Percentiles rank a stretch among this genome's conserved stretches.
Evolutionary conservation across 2,329 filamentous ascomycete genomes (phyloP).

Genomic region (Sarocladium kiliense): DNA sequence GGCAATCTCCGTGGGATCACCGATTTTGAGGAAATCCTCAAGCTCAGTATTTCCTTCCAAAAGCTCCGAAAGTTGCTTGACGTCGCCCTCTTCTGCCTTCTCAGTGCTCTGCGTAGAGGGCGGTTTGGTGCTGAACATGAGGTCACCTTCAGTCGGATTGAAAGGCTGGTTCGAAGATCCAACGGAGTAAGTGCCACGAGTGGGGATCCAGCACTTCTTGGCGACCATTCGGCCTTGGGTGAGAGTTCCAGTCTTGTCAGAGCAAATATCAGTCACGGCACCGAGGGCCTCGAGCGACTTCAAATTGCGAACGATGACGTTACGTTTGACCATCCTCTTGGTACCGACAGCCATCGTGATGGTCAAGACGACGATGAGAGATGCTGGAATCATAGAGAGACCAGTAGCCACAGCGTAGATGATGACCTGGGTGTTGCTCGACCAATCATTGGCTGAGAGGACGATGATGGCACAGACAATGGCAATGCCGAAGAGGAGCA

Average conservation of each 20-base stretch:
- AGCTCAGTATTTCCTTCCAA: constrained; percentile 43
- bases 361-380: constrained; percentile 48
- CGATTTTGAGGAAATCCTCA: constrained; percentile 55
- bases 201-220: constrained; percentile 46
- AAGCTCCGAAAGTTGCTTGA: constrained; percentile 21
- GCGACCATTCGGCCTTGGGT: constrained; percentile 50
- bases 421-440: constrained; percentile 32
- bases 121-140: constrained; percentile 32
- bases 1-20: constrained; percentile 56
- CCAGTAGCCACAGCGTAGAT: constrained; percentile 41
- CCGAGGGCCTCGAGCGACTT: constrained; percentile 48
- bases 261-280: constrained; percentile 51
- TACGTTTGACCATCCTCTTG: constrained; percentile 45
- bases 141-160: constrained; percentile 47
- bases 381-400: constrained; percentile 47
- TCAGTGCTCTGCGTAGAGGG: constrained; percentile 23
- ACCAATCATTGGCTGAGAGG: constrained; percentile 36
- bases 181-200: constrained; percentile 40
- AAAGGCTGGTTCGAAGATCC: constrained; percentile 48
- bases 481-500: constrained; percentile 59
- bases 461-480: constrained; percentile 40
- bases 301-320: constrained; percentile 49
- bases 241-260: constrained; percentile 53
- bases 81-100: constrained; percentile 21
- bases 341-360: constrained; percentile 55